These are phyloP conservation scores for Aspergillus mulundensis DNA, from an alignment of 495 filamentous ascomycete species.

Conservation along the genomic window DNA sequence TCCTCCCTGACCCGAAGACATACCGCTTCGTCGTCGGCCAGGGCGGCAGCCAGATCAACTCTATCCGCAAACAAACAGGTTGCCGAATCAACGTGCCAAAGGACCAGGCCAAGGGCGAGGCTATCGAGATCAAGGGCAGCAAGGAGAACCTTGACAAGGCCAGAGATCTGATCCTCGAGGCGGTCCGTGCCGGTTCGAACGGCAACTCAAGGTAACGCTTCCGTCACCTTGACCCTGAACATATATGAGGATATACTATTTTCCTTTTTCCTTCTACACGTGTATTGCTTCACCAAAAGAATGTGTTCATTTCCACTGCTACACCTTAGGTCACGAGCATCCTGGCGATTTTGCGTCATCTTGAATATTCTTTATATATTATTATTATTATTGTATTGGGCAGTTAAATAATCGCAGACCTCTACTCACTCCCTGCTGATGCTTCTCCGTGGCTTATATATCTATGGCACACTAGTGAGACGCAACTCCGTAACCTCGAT, in stretches of 20 bases:
- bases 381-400: constrained; percentile 10
- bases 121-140: constrained; percentile 81
- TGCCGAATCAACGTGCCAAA: constrained; percentile 90
- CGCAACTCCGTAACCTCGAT: no score
- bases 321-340: neutral
- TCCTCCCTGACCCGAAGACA: constrained; percentile 81
- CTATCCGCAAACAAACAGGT: constrained; percentile 85
- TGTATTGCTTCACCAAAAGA: constrained; percentile 19
- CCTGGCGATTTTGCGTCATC: constrained; percentile 5
- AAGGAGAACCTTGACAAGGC: constrained; percentile 82
- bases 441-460: neutral
- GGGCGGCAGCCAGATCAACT: constrained; percentile 84
- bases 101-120: constrained; percentile 70
- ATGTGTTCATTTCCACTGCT: constrained; percentile 14
- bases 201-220: constrained; percentile 18
- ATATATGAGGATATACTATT: constrained; percentile 3
- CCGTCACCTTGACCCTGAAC: neutral
- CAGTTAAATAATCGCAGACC: constrained; percentile 2
- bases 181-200: constrained; percentile 52
- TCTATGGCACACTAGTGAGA: neutral
- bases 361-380: constrained; percentile 9
- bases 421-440: neutral
- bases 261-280: constrained; percentile 8
- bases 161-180: constrained; percentile 79
- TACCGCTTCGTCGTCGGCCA: constrained; percentile 89